Evolutionary conservation across 768 basidiomycete genomes (phyloP), one percentile per base, ranked within the genome.

Genomic region (Panaeolus papilionaceus): DNA sequence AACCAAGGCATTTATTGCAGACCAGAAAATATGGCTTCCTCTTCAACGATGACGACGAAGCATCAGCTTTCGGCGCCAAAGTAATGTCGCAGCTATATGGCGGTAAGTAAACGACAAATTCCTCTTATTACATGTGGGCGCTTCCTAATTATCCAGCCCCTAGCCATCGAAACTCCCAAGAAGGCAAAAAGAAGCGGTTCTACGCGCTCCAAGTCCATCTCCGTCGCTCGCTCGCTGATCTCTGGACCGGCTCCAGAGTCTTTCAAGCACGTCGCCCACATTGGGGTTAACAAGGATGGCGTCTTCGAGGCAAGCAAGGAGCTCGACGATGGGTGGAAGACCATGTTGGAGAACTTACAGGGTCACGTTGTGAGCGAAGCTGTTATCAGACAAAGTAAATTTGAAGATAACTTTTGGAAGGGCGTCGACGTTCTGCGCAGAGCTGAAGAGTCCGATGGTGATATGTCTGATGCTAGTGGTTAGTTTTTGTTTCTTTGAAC

Each of bases 211-310:
- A 74, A 74, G 66, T 74, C 75, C 10, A 54, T 70, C 54, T 64
- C 71, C 33, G 75, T 84, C 66, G 75, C 79, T 10, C 75, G 81
- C 3, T 76, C 81, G 9, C 79, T 86, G 79, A 87, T 92, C 69
- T 90, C 90, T 14, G 74, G 82, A 18, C 90, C 90, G 0, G 77
- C 83, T 0, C 83, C 86, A 4, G 82, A 87, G 66, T 87, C 90
- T 23, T 92, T 91, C 75, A 84, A 85, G 66, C 90, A 92, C 71
- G 81, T 90, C 64, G 83, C 86, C 23, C 91, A 92, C 74, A 84
- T 91, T 63, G 89, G 89, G 8, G 76, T 89, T 62, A 84, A 83
- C 71, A 79, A 71, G 40, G 78, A 82, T 8, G 87, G 86, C 4
- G 75, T 78, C 64, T 81, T 88, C 69, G 87, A 89, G 76, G 81